phyloP scores from a whole-genome alignment of 2,329 filamentous ascomycete genomes.

The Colletotrichum endophyticum region DNA sequence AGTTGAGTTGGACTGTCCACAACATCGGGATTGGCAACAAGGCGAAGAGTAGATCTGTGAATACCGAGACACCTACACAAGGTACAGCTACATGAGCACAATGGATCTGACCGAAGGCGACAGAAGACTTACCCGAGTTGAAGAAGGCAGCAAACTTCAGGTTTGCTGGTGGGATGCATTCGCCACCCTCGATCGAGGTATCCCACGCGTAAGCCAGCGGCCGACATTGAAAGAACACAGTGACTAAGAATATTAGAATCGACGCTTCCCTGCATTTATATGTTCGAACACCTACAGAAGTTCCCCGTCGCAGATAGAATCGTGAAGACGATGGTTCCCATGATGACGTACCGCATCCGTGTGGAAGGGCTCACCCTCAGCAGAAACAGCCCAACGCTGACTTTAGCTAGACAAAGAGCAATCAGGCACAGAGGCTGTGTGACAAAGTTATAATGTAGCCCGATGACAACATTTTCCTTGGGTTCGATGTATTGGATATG shows the following conservation, averaged over 20 bases:
- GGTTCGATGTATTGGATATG: conserved; percentile 31
- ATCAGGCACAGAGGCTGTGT: conserved; percentile 33
- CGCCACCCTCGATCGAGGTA: conserved; percentile 16
- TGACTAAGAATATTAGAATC: conserved; percentile 12
- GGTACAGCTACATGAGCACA: background rate
- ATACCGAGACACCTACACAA: conserved; percentile 22
- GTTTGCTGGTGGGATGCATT: conserved; percentile 25
- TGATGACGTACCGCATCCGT: conserved; percentile 23
- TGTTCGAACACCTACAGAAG: conserved; percentile 18
- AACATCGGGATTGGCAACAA: conserved; percentile 30
- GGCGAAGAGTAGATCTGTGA: conserved; percentile 32
- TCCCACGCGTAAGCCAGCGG: conserved; percentile 28
- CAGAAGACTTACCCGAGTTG: conserved; percentile 19
- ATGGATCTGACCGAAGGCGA: rapidly evolving
- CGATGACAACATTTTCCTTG: conserved; percentile 23
- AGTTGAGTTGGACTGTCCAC: conserved; percentile 32
- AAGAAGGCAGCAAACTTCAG: conserved; percentile 31
- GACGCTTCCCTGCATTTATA: rapidly evolving
- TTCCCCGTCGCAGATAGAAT: conserved; percentile 27
- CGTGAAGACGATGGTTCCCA: conserved; percentile 28
- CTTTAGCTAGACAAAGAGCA: conserved; percentile 29
- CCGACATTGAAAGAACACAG: conserved; percentile 29
- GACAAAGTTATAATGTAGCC: conserved; percentile 33
- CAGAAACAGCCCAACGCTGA: conserved; percentile 34
- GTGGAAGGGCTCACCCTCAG: conserved; percentile 27